These are phyloP conservation scores for Corymbia calophylla DNA, from an alignment of 441 rosid genomes.

Conservation along the genomic window DNA sequence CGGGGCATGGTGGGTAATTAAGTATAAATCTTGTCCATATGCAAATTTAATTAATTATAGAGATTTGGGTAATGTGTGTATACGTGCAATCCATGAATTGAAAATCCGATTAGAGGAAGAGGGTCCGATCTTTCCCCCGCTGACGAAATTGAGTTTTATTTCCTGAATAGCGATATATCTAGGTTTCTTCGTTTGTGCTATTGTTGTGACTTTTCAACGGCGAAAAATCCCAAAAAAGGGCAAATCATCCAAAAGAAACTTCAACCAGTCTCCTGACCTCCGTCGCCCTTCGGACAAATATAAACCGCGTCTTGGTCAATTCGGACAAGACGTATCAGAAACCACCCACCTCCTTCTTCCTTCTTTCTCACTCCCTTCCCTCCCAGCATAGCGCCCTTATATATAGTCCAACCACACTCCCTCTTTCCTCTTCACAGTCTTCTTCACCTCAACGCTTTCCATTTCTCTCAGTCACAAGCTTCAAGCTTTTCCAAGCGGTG, in stretches of 20 bases:
- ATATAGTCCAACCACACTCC: neutral
- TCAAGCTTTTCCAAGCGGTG: neutral
- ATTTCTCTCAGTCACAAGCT: neutral
- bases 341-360: neutral
- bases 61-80: neutral
- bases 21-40: neutral
- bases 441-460: neutral
- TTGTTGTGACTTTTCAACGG: neutral
- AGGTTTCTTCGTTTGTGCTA: neutral
- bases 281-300: neutral
- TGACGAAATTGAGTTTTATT: neutral
- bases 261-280: neutral
- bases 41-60: neutral
- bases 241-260: neutral
- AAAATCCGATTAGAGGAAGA: neutral
- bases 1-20: neutral
- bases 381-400: neutral
- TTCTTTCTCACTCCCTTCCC: neutral
- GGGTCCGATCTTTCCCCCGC: neutral
- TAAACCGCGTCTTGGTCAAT: neutral
- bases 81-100: neutral
- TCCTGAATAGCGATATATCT: neutral
- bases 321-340: neutral
- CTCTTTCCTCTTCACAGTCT: neutral
- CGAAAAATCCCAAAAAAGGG: neutral